Base-by-base conservation (phyloP, 371 early-diverging fungal species). In the Haplosporangium sp. region DNA sequence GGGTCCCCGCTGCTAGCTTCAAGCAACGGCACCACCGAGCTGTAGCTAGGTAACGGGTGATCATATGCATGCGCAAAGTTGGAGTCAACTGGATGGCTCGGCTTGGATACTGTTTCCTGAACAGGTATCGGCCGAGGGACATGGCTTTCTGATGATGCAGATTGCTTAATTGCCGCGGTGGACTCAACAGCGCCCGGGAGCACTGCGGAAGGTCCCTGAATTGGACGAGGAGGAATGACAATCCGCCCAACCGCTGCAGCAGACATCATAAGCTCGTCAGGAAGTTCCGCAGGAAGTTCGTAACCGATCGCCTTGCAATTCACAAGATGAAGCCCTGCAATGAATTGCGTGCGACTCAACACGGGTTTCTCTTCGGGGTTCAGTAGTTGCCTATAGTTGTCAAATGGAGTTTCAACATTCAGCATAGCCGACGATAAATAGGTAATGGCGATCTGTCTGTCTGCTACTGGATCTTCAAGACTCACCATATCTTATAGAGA, bases 311-410 rank as follows among this genome's bases (percentile, higher is more conserved):
- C 48, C 29, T 59, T 66, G 50, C 67, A 63, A 42, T 66, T 66
- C 18, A 76, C 77, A n/a, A 76, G 63, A 38, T 76, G 77, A 1
- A 76, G 60, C 9, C 77, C 77, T 6, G 77, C 71, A 6, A 76
- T 76, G 38, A 76, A 76, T 48, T 70, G 52, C 11, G 60, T 70
- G 40, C 77, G 63, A 10, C 41, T 54, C 23, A 76, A 46, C 16
- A 60, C 59, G 1, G 62, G 29, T 38, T 51, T 59, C 29, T 65
- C 77, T 5, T 67, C 67, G 0, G 77, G 71, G 38, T 76, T 76
- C 43, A 76, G 45, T 55, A 76, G 36, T 52, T 57, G 57, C 71
- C 77, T 74, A 47, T 23, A 5, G 18, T 6, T 51, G 16, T 37
- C 45, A 55, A 3, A 12, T 29, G 38, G 10, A 12, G 8, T n/a